Conservation (phyloP, 768 basidiomycete genomes). For the Panaeolus cyanescens region DNA sequence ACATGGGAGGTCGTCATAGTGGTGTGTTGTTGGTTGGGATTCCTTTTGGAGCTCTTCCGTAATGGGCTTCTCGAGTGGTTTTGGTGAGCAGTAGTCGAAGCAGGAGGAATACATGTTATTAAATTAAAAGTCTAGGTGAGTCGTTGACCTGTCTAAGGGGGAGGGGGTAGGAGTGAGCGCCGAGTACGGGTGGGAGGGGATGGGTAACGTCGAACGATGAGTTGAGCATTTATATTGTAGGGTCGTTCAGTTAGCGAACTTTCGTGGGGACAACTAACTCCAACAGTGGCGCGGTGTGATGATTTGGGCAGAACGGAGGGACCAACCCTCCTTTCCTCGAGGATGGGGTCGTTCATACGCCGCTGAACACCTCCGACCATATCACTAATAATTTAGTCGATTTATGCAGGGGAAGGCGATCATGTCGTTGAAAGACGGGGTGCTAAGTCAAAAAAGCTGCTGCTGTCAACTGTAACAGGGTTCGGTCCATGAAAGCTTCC, state of each 20-base stretch:
- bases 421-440: not conserved
- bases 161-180: not conserved
- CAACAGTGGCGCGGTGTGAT: not conserved
- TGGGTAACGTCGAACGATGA: not conserved
- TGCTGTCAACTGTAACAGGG: not conserved
- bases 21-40: not conserved
- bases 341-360: not conserved
- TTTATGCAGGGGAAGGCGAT: not conserved
- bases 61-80: not conserved
- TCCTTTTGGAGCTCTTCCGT: not conserved
- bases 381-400: not conserved
- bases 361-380: not conserved
- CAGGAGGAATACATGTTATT: not conserved
- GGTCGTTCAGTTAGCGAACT: not conserved
- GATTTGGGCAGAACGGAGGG: not conserved
- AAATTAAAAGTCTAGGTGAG: not conserved
- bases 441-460: too few relatives aligned
- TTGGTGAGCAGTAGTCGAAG: not conserved
- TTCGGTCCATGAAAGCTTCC: not conserved
- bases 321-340: not conserved
- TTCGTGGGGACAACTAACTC: not conserved
- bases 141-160: not conserved
- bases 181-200: not conserved
- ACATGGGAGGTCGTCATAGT: slow-evolving; percentile 21
- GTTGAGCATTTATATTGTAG: not conserved